Evolutionary conservation across 805 yeast species (phyloP).

Genomic region (Wickerhamomyces alni): DNA sequence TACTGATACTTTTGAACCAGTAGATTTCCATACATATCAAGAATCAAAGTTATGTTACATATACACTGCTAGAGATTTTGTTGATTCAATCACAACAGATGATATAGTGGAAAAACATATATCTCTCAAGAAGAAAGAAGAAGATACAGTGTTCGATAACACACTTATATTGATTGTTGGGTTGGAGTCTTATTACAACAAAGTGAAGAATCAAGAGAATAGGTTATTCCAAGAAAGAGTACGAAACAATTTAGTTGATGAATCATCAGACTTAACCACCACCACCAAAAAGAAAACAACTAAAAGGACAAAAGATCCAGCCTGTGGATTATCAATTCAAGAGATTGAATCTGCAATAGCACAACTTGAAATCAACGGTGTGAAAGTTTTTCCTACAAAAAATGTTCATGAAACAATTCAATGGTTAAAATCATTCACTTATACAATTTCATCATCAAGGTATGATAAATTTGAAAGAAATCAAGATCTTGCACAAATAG

Average conservation of each 20-base stretch:
- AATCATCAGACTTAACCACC: not conserved
- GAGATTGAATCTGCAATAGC: constrained; percentile 37
- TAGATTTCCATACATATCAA: constrained; percentile 30
- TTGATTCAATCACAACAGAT: constrained; percentile 26
- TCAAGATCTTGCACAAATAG: constrained; percentile 48
- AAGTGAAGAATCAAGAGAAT: constrained; percentile 40
- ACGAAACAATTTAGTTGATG: constrained; percentile 20
- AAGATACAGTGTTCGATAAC: too few relatives aligned
- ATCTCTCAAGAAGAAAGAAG: constrained; percentile 14
- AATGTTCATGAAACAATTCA: constrained; percentile 38
- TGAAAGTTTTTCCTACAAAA: constrained; percentile 46
- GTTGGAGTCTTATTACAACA: constrained; percentile 38
- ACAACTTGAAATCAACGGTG: constrained; percentile 40
- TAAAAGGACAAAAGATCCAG: constrained; percentile 4
- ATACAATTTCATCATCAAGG: constrained; percentile 45
- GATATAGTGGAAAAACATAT: constrained; percentile 20
- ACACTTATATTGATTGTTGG: constrained; percentile 44
- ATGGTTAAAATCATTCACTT: constrained; percentile 53
- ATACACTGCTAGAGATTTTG: constrained; percentile 41
- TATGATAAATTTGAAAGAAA: constrained; percentile 54
- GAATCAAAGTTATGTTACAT: constrained; percentile 41
- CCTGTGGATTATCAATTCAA: constrained; percentile 3
- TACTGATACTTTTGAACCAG: constrained; percentile 51
- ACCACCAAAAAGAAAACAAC: constrained; percentile 2
- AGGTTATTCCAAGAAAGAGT: constrained; percentile 36